Percentiles rank a stretch among this genome's conserved stretches.
Conservation (phyloP, 805 yeast genomes). For the Wickerhamomyces tratensis region DNA sequence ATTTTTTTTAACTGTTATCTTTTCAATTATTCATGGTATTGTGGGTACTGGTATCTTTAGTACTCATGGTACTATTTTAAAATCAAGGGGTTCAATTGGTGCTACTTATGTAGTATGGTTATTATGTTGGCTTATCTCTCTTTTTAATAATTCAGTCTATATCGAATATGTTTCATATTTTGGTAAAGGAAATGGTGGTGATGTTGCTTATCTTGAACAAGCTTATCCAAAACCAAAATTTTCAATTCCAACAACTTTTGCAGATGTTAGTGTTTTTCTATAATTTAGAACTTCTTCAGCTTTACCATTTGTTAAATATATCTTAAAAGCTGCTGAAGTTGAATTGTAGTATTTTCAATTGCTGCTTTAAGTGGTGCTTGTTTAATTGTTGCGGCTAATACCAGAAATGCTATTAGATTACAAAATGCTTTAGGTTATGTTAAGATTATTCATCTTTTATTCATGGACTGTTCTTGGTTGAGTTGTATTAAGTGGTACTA, state of each 20-base stretch:
- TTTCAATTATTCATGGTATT: constrained; percentile 40
- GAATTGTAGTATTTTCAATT: constrained; percentile 30
- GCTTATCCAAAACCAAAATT: constrained; percentile 26
- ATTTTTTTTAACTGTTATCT: constrained; percentile 43
- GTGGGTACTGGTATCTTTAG: constrained; percentile 52
- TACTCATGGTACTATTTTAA: constrained; percentile 38
- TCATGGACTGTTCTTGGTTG: constrained; percentile 26
- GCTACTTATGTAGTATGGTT: constrained; percentile 35
- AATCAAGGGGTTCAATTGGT: constrained; percentile 33
- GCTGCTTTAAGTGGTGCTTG: constrained; percentile 28
- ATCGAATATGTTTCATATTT: constrained; percentile 33
- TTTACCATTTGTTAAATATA: constrained; percentile 26
- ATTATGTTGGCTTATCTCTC: constrained; percentile 28
- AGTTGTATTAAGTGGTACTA: constrained; percentile 27
- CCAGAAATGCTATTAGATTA: constrained; percentile 22
- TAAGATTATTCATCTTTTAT: constrained; percentile 23
- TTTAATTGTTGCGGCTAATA: constrained; percentile 16
- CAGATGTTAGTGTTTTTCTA: constrained; percentile 28
- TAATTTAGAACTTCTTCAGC: constrained; percentile 28
- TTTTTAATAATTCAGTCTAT: constrained; percentile 27
- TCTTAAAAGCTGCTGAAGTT: constrained; percentile 23
- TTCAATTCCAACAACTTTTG: constrained; percentile 26
- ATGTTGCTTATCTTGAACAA: constrained; percentile 29
- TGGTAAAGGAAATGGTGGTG: constrained; percentile 26
- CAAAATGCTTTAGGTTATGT: constrained; percentile 26